Conservation (phyloP, 2,329 filamentous ascomycete genomes). For the Penicillium concentricum region DNA sequence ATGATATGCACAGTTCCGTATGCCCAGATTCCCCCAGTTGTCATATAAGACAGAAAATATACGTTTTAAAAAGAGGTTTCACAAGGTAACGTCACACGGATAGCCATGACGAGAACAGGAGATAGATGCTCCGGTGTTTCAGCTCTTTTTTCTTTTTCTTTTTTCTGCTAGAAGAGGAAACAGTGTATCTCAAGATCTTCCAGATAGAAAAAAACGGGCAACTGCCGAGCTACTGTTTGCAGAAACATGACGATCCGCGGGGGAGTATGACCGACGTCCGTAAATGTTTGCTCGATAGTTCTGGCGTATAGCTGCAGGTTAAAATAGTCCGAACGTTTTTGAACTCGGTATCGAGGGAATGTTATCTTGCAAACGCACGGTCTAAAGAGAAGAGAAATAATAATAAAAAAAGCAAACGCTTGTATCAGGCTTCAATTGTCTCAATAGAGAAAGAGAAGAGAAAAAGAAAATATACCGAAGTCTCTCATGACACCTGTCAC, state of each 20-base stretch:
- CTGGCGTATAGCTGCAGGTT: slow-evolving; percentile 20
- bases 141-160: slow-evolving; percentile 8
- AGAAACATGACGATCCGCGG: slow-evolving; percentile 23
- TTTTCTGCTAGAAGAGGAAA: neutral
- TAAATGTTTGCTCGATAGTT: slow-evolving; percentile 33
- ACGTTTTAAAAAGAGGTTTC: slow-evolving; percentile 36
- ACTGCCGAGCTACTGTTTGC: slow-evolving; percentile 34
- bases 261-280: slow-evolving; percentile 15
- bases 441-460: slow-evolving; percentile 7
- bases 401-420: slow-evolving; percentile 7
- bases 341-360: slow-evolving; percentile 12
- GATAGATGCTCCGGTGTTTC: slow-evolving; percentile 22
- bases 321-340: slow-evolving; percentile 22
- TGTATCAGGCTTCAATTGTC: slow-evolving; percentile 10
- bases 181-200: neutral
- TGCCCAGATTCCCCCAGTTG: slow-evolving; percentile 19
- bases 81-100: slow-evolving; percentile 41
- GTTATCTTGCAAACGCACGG: slow-evolving; percentile 15
- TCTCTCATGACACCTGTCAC: slow-evolving; percentile 23
- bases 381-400: neutral
- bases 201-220: slow-evolving; percentile 16
- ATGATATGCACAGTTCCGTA: slow-evolving; percentile 36
- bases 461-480: neutral
- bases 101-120: slow-evolving; percentile 28
- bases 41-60: neutral